Evolutionary conservation across 305 asterid genomes (phyloP).

Genomic region (Rubia balearica): DNA sequence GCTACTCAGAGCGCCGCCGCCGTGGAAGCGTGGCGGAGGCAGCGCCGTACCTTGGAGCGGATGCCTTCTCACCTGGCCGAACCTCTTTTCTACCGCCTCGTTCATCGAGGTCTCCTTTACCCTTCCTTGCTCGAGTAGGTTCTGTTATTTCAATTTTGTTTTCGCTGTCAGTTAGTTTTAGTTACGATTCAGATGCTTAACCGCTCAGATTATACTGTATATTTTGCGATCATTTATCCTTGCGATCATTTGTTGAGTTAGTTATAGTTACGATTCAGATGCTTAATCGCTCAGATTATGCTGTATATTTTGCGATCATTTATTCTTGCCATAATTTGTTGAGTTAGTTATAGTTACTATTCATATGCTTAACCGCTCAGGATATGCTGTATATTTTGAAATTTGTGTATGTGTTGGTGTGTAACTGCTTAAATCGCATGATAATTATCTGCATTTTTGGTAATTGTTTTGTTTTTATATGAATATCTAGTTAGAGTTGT

Average conservation of each 20-base stretch:
- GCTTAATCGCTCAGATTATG: neutral
- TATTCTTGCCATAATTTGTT: neutral
- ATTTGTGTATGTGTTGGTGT: neutral
- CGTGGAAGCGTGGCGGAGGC: constrained; percentile 84
- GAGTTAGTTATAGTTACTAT: neutral
- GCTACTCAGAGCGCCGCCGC: constrained; percentile 61
- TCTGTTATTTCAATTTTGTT: neutral
- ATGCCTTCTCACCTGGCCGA: constrained; percentile 78
- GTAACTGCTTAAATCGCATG: neutral
- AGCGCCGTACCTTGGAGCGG: constrained; percentile 71
- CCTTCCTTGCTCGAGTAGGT: constrained; percentile 84
- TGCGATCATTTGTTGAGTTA: no score
- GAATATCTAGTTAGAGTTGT: neutral
- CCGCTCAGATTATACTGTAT: neutral
- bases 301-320: neutral
- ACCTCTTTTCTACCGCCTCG: constrained; percentile 59
- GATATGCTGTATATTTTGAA: neutral
- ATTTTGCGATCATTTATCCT: neutral
- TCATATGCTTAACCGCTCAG: neutral
- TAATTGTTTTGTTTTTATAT: neutral
- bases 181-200: neutral
- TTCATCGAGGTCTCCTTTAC: constrained; percentile 64
- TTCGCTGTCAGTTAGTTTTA: neutral
- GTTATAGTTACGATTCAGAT: neutral
- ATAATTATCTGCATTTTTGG: no score